Evolutionary conservation across 2,329 filamentous ascomycete genomes (phyloP).

Genomic region (Epichloe coenophiala): DNA sequence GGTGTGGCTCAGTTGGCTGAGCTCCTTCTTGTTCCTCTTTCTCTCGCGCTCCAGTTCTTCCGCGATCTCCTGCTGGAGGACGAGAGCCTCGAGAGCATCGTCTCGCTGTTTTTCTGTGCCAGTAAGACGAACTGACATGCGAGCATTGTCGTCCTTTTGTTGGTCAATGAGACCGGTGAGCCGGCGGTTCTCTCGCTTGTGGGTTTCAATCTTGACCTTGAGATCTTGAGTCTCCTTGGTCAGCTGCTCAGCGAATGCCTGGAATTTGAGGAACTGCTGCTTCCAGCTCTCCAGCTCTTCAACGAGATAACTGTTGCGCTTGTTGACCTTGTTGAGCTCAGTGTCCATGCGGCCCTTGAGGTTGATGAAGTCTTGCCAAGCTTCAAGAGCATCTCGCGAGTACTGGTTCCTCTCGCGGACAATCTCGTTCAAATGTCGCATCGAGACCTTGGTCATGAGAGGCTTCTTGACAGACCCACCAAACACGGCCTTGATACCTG

Average conservation of each 20-base stretch:
- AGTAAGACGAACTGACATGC: constrained; percentile 73
- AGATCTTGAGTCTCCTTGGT: constrained; percentile 98
- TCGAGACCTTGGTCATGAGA: constrained; percentile 98
- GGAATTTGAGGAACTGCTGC: constrained; percentile 98
- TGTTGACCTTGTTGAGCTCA: constrained; percentile 88
- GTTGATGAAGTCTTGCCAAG: constrained; percentile 99
- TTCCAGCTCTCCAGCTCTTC: constrained; percentile 99
- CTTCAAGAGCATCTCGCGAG: constrained; percentile 90
- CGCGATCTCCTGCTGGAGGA: constrained; percentile 97
- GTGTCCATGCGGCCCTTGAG: constrained; percentile 98
- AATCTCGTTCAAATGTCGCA: constrained; percentile 97
- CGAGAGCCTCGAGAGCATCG: constrained; percentile 89
- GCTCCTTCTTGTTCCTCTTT: constrained; percentile 94
- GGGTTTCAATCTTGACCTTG: constrained; percentile 95
- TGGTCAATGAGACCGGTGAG: constrained; percentile 84
- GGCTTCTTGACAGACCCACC: constrained; percentile 94
- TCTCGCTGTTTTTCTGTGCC: constrained; percentile 98
- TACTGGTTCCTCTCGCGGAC: constrained; percentile 97
- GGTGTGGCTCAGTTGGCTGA: constrained; percentile 76
- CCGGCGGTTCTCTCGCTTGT: constrained; percentile 95
- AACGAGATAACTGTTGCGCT: constrained; percentile 96
- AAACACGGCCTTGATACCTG: constrained; percentile 91
- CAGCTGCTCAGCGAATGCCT: constrained; percentile 93
- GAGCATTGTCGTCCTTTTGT: constrained; percentile 88
- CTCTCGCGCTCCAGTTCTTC: constrained; percentile 95